Evolutionary conservation across 129 eudicot species (phyloP).

Genomic region (Chrysanthemum seticuspe): DNA sequence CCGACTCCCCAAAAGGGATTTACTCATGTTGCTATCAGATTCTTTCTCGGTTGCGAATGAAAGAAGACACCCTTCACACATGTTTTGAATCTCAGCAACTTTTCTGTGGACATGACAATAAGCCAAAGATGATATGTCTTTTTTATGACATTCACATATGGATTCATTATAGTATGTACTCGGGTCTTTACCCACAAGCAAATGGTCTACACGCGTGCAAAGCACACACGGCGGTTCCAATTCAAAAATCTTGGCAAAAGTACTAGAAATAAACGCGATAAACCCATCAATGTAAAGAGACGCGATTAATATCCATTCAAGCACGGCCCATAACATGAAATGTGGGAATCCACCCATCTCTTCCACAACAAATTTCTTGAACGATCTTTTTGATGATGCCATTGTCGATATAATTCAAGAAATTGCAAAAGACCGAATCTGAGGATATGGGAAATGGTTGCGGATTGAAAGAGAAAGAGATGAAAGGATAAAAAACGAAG

Average conservation of each 20-base stretch:
- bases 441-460: constrained; percentile 9
- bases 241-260: constrained; percentile 61
- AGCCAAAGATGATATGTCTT: constrained; percentile 79
- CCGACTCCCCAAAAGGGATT: constrained; percentile 44
- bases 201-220: constrained; percentile 79
- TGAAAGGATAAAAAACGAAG: constrained; percentile 30
- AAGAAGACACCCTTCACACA: constrained; percentile 92
- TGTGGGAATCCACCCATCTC: constrained; percentile 63
- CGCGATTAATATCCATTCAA: constrained; percentile 75
- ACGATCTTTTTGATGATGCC: constrained; percentile 37
- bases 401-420: constrained; percentile 17
- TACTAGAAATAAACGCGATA: constrained; percentile 50
- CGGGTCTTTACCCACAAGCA: constrained; percentile 38
- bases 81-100: constrained; percentile 61
- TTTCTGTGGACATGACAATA: constrained; percentile 79
- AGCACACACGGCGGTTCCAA: constrained; percentile 75
- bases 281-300: constrained; percentile 68
- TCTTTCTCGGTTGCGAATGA: constrained; percentile 73
- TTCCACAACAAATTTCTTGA: constrained; percentile 49
- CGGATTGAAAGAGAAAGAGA: constrained; percentile 22
- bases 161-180: constrained; percentile 56
- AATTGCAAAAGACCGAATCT: not conserved
- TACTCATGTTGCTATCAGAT: constrained; percentile 37
- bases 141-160: constrained; percentile 82
- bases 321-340: constrained; percentile 61